Evolutionary conservation across 2,329 filamentous ascomycete genomes (phyloP), one percentile per base, ranked within the genome.

Genomic region (Pseudogymnoascus sp.): DNA sequence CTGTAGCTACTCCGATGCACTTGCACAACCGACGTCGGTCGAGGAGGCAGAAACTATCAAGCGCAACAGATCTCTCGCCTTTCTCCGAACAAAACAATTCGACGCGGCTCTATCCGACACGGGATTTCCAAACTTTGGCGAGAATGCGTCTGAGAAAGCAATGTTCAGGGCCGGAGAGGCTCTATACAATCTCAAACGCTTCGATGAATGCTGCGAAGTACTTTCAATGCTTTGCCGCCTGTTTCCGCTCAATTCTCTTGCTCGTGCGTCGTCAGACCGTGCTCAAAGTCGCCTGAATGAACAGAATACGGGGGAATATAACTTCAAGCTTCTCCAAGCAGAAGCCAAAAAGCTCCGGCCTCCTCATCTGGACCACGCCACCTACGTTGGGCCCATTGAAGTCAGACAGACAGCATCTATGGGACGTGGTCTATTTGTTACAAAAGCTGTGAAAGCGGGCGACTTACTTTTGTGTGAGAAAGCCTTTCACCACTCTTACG

Each of bases 401-500:
- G 67, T 83, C 0, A 76, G 74, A 35, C 47, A 69, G 6, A 77
- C 78, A 0, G 68, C 70, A 1, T 76, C 71, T 10, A 74, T 75
- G 16, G 82, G 81, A 1, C 74, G 76, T 1, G 82, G 82, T 0
- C 71, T 85, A 0, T 86, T 84, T 66, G 80, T 79, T 0, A 81
- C 76, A 1, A 71, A 73, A 26, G 67, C 72, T 0, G 79, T 85
- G 2, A 73, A 74, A 40, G 76, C 78, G 0, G 82, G 82, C 0
- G 79, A 83, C 3, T 72, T 84, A 2, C 69, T 86, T 0, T 67
- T 85, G 1, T 84, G 81, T 50, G 82, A 85, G 64, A 86, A 85
- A 65, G 81, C 82, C 0, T 83, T 84, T 67, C 70, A 70, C 0
- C 76, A 82, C 68, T 72, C 84, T 67, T 78, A 72, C 47, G 67